These are phyloP conservation scores for Xylaria flabelliformis DNA, from an alignment of 495 filamentous ascomycete genomes.

Conservation along the genomic window DNA sequence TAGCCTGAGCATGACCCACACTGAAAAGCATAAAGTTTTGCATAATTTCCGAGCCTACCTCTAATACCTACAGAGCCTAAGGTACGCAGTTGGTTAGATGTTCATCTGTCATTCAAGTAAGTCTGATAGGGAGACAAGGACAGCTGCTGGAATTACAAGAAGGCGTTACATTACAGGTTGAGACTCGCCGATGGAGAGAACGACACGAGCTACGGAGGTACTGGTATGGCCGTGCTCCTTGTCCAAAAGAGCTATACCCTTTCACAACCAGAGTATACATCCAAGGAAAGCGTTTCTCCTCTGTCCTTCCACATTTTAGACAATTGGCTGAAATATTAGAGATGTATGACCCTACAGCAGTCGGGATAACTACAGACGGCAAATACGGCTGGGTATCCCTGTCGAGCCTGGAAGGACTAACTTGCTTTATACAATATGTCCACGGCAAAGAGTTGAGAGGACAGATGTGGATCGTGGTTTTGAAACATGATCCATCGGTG, in stretches of 20 bases:
- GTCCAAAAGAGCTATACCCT: conserved; percentile 3
- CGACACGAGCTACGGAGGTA: neutral
- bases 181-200: neutral
- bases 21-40: too few species aligned
- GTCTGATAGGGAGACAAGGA: too few species aligned
- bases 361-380: neutral
- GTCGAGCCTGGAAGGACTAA: neutral
- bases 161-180: conserved; percentile 8
- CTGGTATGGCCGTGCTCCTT: neutral
- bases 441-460: neutral
- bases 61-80: too few species aligned
- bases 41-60: too few species aligned
- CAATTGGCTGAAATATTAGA: conserved; percentile 11
- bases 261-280: conserved; percentile 4
- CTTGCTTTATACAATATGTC: conserved; percentile 5
- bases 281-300: neutral
- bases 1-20: too few species aligned
- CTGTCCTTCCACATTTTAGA: neutral
- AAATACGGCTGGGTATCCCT: conserved; percentile 18
- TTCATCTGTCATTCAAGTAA: too few species aligned
- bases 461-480: conserved; percentile 3
- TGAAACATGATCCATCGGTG: conserved; percentile 11
- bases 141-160: conserved; percentile 2
- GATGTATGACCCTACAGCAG: neutral
- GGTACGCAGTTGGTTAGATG: too few species aligned